Conservation (phyloP, 352 stramenopile genomes). For the Phytophthora pini region DNA sequence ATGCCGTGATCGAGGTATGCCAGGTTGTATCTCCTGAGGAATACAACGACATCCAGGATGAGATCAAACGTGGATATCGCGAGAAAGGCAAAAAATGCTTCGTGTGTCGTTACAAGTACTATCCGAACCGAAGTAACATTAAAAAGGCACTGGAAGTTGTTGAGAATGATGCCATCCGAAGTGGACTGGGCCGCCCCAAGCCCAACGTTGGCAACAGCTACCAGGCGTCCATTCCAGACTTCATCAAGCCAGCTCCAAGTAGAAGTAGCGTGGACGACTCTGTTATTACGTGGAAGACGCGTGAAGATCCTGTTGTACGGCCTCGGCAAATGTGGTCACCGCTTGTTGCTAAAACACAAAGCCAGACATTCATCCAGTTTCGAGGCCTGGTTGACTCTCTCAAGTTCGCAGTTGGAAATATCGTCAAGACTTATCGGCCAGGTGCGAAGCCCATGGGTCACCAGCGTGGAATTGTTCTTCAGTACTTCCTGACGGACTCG, state of each 20-base stretch:
- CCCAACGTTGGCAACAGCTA: slow-evolving; percentile 72
- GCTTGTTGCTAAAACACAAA: slow-evolving; percentile 52
- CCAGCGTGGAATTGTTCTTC: slow-evolving; percentile 69
- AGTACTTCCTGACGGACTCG: slow-evolving; percentile 46
- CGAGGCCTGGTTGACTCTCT: slow-evolving; percentile 59
- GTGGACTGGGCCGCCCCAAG: slow-evolving; percentile 62
- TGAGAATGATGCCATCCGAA: slow-evolving; percentile 76
- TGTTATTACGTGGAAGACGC: slow-evolving; percentile 43
- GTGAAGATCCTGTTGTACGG: slow-evolving; percentile 24
- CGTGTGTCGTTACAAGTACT: slow-evolving; percentile 87
- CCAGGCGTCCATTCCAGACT: slow-evolving; percentile 60
- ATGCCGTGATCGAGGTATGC: slow-evolving; percentile 78
- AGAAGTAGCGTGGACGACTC: slow-evolving; percentile 23
- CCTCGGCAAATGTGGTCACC: slow-evolving; percentile 76
- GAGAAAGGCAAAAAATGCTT: slow-evolving; percentile 73
- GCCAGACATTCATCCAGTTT: slow-evolving; percentile 59
- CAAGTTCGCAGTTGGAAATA: slow-evolving; percentile 70
- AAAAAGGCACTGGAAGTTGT: slow-evolving; percentile 76
- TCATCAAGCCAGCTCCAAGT: slow-evolving; percentile 32
- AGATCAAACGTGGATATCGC: slow-evolving; percentile 75
- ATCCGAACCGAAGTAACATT: slow-evolving; percentile 62
- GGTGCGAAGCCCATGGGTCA: slow-evolving; percentile 50
- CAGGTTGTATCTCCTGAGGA: slow-evolving; percentile 79
- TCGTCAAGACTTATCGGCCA: slow-evolving; percentile 66
- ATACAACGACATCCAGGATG: slow-evolving; percentile 72